Evolutionary conservation across 164 flowering plant genomes (phyloP).

Genomic region (Nymphaea colorata): DNA sequence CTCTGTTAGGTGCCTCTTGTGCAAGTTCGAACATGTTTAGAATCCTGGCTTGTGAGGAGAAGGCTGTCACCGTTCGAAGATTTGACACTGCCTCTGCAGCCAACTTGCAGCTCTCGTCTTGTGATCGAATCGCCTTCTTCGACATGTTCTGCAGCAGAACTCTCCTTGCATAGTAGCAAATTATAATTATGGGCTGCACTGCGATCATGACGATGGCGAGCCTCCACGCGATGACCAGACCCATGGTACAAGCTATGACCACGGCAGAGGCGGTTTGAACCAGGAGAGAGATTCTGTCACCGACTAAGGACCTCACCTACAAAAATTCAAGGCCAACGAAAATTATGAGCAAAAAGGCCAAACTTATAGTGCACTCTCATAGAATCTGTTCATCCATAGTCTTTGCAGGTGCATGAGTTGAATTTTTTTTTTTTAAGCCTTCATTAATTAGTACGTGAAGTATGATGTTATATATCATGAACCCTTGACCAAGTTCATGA

Average conservation of each 20-base stretch:
- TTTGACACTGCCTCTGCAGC: conserved; percentile 86
- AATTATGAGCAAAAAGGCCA: no score
- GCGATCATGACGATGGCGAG: conserved; percentile 80
- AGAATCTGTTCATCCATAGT: no score
- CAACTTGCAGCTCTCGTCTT: conserved; percentile 61
- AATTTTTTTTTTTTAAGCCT: no score
- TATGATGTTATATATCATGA: no score
- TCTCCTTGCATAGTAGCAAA: conserved; percentile 42
- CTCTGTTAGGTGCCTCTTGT: conserved; percentile 50
- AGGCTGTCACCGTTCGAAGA: conserved; percentile 63
- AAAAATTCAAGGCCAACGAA: not conserved
- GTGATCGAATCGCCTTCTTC: conserved; percentile 49
- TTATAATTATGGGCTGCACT: conserved; percentile 61
- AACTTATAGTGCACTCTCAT: no score
- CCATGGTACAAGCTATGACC: conserved; percentile 56
- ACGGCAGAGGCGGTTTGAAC: conserved; percentile 68
- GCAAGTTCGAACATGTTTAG: conserved; percentile 48
- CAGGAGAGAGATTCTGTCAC: conserved; percentile 57
- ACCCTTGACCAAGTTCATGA: no score
- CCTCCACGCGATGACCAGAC: conserved; percentile 62
- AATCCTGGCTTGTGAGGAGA: conserved; percentile 63
- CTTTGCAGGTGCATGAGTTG: no score
- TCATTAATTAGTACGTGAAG: no score
- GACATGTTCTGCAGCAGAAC: conserved; percentile 63
- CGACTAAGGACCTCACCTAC: conserved; percentile 46